These are phyloP conservation scores for Petasospora rhodanensis DNA, from an alignment of 1,139 yeast species.

Conservation along the genomic window DNA sequence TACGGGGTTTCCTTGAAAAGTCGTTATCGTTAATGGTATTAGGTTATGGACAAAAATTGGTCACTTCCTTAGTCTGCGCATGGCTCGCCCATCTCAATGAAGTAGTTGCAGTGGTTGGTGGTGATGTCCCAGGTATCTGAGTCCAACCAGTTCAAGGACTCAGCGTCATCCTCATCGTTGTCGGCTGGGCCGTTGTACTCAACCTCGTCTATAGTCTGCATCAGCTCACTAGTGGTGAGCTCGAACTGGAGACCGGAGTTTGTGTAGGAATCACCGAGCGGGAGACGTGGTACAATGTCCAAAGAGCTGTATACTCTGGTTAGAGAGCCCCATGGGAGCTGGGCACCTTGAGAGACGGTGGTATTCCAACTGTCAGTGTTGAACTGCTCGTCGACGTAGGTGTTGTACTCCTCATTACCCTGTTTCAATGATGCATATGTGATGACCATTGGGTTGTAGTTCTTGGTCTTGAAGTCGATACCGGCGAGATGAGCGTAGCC, in stretches of 20 bases:
- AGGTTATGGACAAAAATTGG: too few species aligned
- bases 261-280: slow-evolving; percentile 42
- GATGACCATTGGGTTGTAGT: slow-evolving; percentile 48
- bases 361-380: slow-evolving; percentile 30
- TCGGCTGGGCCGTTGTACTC: slow-evolving; percentile 27
- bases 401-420: slow-evolving; percentile 48
- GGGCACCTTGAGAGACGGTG: slow-evolving; percentile 30
- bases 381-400: slow-evolving; percentile 48
- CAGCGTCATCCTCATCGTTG: slow-evolving; percentile 4
- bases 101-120: slow-evolving; percentile 3
- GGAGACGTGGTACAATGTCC: slow-evolving; percentile 56
- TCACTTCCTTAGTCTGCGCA: too few species aligned
- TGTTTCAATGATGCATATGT: slow-evolving; percentile 61
- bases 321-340: slow-evolving; percentile 27
- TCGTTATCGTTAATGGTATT: too few species aligned
- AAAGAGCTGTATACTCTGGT: slow-evolving; percentile 52
- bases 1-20: too few species aligned
- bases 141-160: slow-evolving; percentile 1
- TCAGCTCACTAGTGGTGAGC: slow-evolving; percentile 40
- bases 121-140: slow-evolving; percentile 1
- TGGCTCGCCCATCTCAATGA: slow-evolving; percentile 3
- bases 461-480: slow-evolving; percentile 49
- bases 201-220: slow-evolving; percentile 40
- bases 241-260: slow-evolving; percentile 37
- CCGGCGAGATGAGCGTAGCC: slow-evolving; percentile 62